Percentiles rank a stretch among this genome's conserved stretches.
These are phyloP conservation scores for Urostyla sp. DNA, from an alignment of 73 alveolate genomes.

Conservation along the genomic window DNA sequence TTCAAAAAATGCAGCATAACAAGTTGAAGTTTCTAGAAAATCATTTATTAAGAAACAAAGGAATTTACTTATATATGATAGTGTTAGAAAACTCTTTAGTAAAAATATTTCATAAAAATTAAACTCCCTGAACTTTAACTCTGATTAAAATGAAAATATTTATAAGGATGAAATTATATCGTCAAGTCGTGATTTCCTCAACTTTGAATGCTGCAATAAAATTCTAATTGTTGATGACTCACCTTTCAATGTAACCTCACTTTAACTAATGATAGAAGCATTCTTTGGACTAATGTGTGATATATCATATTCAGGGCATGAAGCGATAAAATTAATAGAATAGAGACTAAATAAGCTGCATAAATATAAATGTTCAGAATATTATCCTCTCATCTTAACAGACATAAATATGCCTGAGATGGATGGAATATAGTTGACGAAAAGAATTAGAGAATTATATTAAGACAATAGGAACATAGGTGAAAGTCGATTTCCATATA, in stretches of 20 bases:
- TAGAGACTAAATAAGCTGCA: background rate
- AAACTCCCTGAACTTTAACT: too few species aligned
- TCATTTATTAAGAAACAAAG: too few species aligned
- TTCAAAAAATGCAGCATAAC: too few species aligned
- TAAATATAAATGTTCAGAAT: background rate
- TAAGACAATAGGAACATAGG: too few species aligned
- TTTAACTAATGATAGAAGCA: conserved; percentile 17
- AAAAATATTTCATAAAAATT: too few species aligned
- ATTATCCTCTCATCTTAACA: background rate
- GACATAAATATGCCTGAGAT: background rate
- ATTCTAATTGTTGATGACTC: conserved; percentile 45
- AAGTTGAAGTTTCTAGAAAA: too few species aligned
- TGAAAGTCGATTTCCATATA: too few species aligned
- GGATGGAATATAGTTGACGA: background rate
- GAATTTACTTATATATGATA: too few species aligned
- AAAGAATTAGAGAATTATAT: background rate
- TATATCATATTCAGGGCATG: background rate
- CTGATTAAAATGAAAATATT: too few species aligned
- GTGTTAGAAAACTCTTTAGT: too few species aligned
- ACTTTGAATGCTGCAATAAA: conserved; percentile 42
- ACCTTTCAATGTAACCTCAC: conserved; percentile 46
- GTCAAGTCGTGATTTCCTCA: too few species aligned
- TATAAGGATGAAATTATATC: too few species aligned
- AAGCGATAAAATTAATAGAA: background rate
- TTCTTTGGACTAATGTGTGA: conserved; percentile 21